Percentiles rank a stretch among this genome's conserved stretches.
phyloP scores from a whole-genome alignment of 2,329 filamentous ascomycete genomes.

The Fusarium caatingaense region DNA sequence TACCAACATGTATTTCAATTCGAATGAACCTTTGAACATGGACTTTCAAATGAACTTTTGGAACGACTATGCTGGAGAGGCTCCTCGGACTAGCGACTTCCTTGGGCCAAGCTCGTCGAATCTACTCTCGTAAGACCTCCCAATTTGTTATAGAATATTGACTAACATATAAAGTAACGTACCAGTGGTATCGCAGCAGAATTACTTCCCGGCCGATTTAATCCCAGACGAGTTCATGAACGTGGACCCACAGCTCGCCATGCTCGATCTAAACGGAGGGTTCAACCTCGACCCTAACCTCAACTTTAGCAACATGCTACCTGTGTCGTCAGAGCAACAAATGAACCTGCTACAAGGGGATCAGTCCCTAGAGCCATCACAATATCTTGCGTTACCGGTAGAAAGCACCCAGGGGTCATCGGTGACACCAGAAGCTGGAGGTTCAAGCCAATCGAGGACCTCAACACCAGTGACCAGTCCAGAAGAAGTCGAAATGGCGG shows the following conservation, averaged over 20 bases:
- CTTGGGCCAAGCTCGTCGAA: background rate
- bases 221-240: background rate
- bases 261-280: background rate
- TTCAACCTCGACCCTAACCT: background rate
- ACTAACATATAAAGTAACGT: background rate
- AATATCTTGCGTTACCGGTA: background rate
- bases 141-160: accelerated
- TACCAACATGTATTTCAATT: accelerated
- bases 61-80: background rate
- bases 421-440: background rate
- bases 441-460: background rate
- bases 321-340: background rate
- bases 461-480: background rate
- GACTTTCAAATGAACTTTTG: background rate
- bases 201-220: background rate
- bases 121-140: background rate
- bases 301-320: background rate
- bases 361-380: accelerated
- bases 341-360: accelerated
- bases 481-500: accelerated
- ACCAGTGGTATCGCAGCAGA: background rate
- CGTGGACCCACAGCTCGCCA: background rate
- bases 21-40: accelerated
- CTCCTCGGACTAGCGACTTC: background rate
- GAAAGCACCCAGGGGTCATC: background rate